Base-by-base conservation (phyloP, 176 grass and related monocot genomes). In the Luzula sylvatica region DNA sequence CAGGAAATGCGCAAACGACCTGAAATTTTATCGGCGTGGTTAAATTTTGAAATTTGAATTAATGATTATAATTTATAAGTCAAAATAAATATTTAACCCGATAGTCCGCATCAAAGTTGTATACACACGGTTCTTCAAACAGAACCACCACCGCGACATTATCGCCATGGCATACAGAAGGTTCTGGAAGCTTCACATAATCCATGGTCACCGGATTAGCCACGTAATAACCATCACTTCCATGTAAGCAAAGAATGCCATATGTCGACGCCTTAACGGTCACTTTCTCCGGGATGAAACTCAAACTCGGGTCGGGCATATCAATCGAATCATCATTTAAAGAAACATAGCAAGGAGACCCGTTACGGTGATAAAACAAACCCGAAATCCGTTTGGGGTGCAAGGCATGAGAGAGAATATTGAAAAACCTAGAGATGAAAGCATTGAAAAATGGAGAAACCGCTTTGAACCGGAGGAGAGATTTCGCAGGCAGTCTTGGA, bases 161-260 rank as follows among this genome's bases (percentile, higher is more conserved):
- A 19, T 26, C 26, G 23, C 0, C 0, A 77, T 92, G 80, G 6
- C 55, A 22, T 23, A 27, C 1, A 6, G 1, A 0, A 0, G 55
- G 53, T 0, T 0, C 3, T 2, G 87, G 87, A 42, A 93, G 81
- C 2, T 8, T 12, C 6, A 30, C 56, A 27, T 41, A 48, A 0
- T 2, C 0, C 73, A 29, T 26, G 55, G 74, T 82, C 65, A 42
- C 21, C 13, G 87, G 77, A 70, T 93, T 93, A 44, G 68, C 60
- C 28, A 93, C 42, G 72, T 86, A 82, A 78, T 86, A 93, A 1
- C 42, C 13, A 3, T 8, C 1, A 12, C 5, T 3, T 12, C 77
- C 81, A 71, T 66, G 72, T 20, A 76, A 45, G 55, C 77, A 82
- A 56, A 93, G 66, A 66, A 93, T 47, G 22, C 81, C 87, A 18